Evolutionary conservation across 2,329 filamentous ascomycete genomes (phyloP), one percentile per base, ranked within the genome.

Genomic region (Fusarium longipes): DNA sequence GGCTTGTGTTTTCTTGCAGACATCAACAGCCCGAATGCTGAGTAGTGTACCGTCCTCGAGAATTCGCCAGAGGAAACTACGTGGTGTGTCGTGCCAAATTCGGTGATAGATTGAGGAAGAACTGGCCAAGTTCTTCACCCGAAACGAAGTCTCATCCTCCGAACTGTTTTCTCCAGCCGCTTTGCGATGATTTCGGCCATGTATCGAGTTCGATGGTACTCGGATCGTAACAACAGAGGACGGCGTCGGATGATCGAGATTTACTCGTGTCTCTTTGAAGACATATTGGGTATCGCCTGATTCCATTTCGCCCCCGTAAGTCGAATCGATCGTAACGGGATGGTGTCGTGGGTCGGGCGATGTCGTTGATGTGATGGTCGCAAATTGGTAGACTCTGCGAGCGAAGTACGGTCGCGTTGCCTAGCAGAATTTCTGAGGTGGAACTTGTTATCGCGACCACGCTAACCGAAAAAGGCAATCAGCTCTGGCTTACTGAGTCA

Each of bases 31-130:
- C 75, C 93, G 91, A 49, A 99, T 84, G 79, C 96, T 95, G 71
- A 99, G 84, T 65, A 93, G 83, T 70, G 87, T 91, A 74, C 89
- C 88, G 73, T 93, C 89, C 74, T 97, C 91, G 63, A 97, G 81
- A 36, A 98, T 86, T 71, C 95, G 88, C 96, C 96, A 99, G 45
- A 97, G 85, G 76, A 98, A 96, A 78, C 88, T 93, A 75, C 92
- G 89, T 36, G 96, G 96, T 67, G 91, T 89, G 67, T 86, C 83
- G 74, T 91, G 88, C 77, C 91, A 87, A 77, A 87, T 87, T 55
- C 96, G 89, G 78, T 97, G 93, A 81, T 93, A 97, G 56, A 98
- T 86, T 4, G 93, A 93, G 27, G 93, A 91, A 30, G 93, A 87
- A 3, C 84, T 89, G 25, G 95, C 93, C 52, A 97, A 82, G 75